A percentile compares a stretch with the other conserved stretches of the same genome.
These are phyloP conservation scores for Elongisporangium senticosum DNA, from an alignment of 352 stramenopile species.

Conservation along the genomic window DNA sequence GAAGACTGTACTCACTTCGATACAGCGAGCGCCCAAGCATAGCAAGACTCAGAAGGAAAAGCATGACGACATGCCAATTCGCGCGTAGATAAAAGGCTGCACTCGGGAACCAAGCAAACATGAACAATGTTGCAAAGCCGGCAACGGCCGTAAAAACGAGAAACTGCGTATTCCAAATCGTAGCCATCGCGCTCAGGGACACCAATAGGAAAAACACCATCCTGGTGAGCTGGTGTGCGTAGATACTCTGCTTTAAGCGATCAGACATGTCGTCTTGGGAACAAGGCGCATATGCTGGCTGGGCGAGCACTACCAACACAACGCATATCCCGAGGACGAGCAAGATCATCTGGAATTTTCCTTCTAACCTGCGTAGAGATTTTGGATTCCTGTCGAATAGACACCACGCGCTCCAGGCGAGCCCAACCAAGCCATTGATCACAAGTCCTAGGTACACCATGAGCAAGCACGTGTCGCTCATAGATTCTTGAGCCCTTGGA, in stretches of 20 bases:
- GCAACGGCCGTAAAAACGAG: conserved; percentile 27
- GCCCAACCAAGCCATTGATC: conserved; percentile 3
- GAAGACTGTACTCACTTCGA: conserved; percentile 27
- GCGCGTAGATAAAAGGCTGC: conserved; percentile 15
- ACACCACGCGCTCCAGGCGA: conserved; percentile 5
- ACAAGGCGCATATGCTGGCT: conserved; percentile 16
- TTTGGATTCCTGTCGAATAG: neutral
- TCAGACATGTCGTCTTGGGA: neutral
- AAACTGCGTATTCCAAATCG: conserved; percentile 57
- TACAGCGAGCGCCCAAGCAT: conserved; percentile 40
- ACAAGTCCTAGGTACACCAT: conserved; percentile 19
- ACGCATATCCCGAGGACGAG: conserved; percentile 19
- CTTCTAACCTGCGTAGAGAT: neutral
- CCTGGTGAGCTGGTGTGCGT: conserved; percentile 31
- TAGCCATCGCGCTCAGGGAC: conserved; percentile 36
- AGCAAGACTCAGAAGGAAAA: conserved; percentile 30
- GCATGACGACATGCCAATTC: conserved; percentile 45
- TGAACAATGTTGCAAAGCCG: conserved; percentile 13
- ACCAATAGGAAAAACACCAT: conserved; percentile 52
- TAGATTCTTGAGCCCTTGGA: conserved; percentile 3
- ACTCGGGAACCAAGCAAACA: conserved; percentile 27
- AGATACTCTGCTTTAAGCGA: neutral
- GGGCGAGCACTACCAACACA: conserved; percentile 32
- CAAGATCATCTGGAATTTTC: conserved; percentile 10
- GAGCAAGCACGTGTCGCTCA: conserved; percentile 18